Base-by-base conservation (phyloP, 371 early-diverging fungal species). In the Mortierella sp. region DNA sequence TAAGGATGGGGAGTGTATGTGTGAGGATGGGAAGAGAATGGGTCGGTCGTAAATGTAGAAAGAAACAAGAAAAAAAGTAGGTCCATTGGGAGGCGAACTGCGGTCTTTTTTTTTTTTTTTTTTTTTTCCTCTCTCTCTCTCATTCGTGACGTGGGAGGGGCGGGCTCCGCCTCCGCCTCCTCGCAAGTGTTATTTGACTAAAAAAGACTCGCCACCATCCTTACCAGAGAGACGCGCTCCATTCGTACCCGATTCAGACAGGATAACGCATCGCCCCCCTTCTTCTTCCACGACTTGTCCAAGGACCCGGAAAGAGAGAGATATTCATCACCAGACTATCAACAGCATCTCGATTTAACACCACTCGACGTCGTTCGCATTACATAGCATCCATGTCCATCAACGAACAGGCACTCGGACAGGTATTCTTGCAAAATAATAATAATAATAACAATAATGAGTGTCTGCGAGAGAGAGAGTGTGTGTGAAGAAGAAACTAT, bases 371-470 rank as follows among this genome's bases (percentile, higher is more conserved):
- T 37, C 9, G 9, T 9, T 37, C 37, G 9, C 5, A 5, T 9
- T 5, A 37, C 37, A 37, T 9, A 37, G 21, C 50, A 16, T 5
- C 46, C 48, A 76, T 77, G 77, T 71, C 77, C 62, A 65, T 77
- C 66, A 77, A 64, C 68, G 77, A 77, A 65, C 72, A 77, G 44
- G 77, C 77, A 11, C 72, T 77, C 55, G 77, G 72, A 62, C 71
- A 72, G 77, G 77, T 77, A 77, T 25, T 12, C 26, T 30, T 28
- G 7, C 46, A 9, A 4, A 28, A 53, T n/a, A n/a, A n/a, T n/a
- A n/a, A n/a, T n/a, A n/a, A n/a, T n/a, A n/a, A n/a, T n/a, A n/a
- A n/a, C n/a, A n/a, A n/a, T n/a, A n/a, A n/a, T n/a, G n/a, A n/a
- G n/a, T n/a, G n/a, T n/a, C n/a, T n/a, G n/a, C n/a, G n/a, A n/a